Conservation (phyloP, 805 yeast genomes). For the Candida schatavii region DNA sequence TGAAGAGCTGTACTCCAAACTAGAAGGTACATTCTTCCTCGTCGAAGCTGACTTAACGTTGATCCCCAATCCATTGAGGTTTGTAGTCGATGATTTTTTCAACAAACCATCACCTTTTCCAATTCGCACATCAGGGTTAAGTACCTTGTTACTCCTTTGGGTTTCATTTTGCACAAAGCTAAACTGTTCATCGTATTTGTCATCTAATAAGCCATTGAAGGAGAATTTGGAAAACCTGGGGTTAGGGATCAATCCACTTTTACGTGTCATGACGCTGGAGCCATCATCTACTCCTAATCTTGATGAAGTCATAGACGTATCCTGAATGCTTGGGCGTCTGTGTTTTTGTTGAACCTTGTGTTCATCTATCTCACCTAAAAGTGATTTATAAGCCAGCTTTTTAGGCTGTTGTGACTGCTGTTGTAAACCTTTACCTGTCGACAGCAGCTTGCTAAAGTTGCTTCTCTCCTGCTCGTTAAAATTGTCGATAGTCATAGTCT, state of each 20-base stretch:
- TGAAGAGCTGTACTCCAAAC: neutral
- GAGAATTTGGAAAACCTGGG: conserved; percentile 43
- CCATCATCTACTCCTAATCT: neutral
- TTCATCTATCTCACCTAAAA: conserved; percentile 21
- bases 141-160: neutral
- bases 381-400: conserved; percentile 16
- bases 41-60: conserved; percentile 4
- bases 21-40: neutral
- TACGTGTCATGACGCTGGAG: conserved; percentile 5
- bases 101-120: conserved; percentile 13
- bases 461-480: conserved; percentile 15
- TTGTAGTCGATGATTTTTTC: conserved; percentile 20
- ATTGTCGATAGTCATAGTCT: conserved; percentile 13
- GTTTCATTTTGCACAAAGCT: neutral
- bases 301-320: conserved; percentile 1
- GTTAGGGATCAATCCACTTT: conserved; percentile 33
- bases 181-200: conserved; percentile 7
- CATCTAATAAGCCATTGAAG: conserved; percentile 33
- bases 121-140: neutral
- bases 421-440: no score
- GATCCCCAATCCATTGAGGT: conserved; percentile 30
- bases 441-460: conserved; percentile 3
- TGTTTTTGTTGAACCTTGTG: conserved; percentile 5
- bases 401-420: neutral
- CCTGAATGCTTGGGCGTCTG: neutral